Evolutionary conservation across 2,329 filamentous ascomycete species (phyloP), one percentile per base, ranked within the genome.

Genomic region (Aspergillus phoenicis): DNA sequence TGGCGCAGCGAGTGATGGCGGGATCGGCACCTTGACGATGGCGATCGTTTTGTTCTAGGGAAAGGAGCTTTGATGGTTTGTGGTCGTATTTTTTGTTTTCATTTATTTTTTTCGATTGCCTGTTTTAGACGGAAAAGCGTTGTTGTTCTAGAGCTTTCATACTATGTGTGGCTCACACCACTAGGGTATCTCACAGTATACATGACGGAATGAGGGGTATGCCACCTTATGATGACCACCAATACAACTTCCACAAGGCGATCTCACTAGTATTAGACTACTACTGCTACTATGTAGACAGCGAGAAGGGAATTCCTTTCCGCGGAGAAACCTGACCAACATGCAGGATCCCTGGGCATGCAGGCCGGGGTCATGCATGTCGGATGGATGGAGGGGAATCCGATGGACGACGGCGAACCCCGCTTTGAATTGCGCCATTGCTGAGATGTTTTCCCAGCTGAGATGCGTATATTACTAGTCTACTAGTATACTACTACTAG

Each of bases 1-100:
- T 56, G 48, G 59, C 57, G 8, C 58, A 53, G 48, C 64, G 62
- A 62, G 59, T 62, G 59, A 64, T 70, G 61, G 66, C 66, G 15
- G 71, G 70, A 38, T 73, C 71, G n/a, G 71, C 70, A 15, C 71
- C 71, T 36, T 71, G 59, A 66, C 8, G 22, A 43, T 28, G 38
- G 38, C 49, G 17, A 48, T 60, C 52, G 28, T 11, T 30, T 30
- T 11, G 10, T 30, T 30, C 1, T 30, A 30, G 28, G 51, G 17
- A 41, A 52, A 24, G n/a, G 24, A 36, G 15, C 5, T 28, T 15
- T 24, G 24, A 30, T 49, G 15, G 45, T 30, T 36, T 49, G 30
- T 10, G 8, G 45, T 28, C 24, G 22, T 24, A 17, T 17, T 6
- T 26, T 26, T 7, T 26, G n/a, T 26, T 26, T 26, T 26, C 26